Conservation (phyloP, 2,329 filamentous ascomycete species). For the Phyllosticta citribraziliensis region DNA sequence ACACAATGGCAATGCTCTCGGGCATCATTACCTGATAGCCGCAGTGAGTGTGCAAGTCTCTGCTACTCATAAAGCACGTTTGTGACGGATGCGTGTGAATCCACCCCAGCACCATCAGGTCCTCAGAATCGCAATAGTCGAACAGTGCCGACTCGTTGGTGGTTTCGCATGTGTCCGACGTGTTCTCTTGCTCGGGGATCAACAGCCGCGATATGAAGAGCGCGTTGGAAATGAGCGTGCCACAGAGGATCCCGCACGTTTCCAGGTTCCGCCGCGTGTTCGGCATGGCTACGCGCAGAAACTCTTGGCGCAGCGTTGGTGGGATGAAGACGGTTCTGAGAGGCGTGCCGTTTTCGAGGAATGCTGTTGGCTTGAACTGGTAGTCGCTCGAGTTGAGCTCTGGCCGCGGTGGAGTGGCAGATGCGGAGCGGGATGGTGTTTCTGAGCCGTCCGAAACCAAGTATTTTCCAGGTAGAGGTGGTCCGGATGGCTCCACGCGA, state of each 20-base stretch:
- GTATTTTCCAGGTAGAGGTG: conserved; percentile 19
- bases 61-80: conserved; percentile 93
- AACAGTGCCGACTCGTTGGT: conserved; percentile 77
- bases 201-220: conserved; percentile 82
- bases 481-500: not conserved
- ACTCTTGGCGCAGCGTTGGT: conserved; percentile 59
- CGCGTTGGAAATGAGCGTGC: conserved; percentile 83
- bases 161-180: conserved; percentile 89
- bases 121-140: conserved; percentile 77
- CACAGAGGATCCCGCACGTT: conserved; percentile 90
- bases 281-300: conserved; percentile 60
- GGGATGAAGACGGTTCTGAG: conserved; percentile 85
- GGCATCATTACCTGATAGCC: conserved; percentile 95
- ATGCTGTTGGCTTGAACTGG: conserved; percentile 75
- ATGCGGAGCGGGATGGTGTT: conserved; percentile 18
- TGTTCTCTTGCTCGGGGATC: conserved; percentile 83
- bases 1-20: conserved; percentile 94
- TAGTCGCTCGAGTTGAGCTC: conserved; percentile 48
- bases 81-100: conserved; percentile 97
- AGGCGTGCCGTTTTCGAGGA: conserved; percentile 79
- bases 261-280: conserved; percentile 81
- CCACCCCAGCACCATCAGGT: conserved; percentile 84
- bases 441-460: conserved; percentile 10
- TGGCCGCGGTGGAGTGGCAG: conserved; percentile 16
- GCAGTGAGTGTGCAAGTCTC: conserved; percentile 86